phyloP scores from a whole-genome alignment of 129 eudicot species.

The Gnaphalium uliginosum region DNA sequence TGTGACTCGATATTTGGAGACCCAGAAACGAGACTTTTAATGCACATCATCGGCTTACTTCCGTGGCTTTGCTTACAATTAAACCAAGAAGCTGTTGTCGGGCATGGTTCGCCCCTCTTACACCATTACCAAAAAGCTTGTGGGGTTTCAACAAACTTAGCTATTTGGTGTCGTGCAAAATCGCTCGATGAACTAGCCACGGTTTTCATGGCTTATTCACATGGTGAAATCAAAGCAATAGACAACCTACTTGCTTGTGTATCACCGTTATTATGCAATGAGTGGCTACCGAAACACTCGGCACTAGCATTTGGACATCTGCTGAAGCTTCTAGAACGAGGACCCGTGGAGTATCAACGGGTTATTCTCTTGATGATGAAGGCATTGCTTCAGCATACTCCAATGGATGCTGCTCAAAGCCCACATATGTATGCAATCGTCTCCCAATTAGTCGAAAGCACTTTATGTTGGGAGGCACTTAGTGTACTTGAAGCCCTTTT shows the following conservation, averaged over 20 bases:
- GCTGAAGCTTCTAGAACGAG: slow-evolving; percentile 78
- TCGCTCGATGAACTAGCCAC: slow-evolving; percentile 77
- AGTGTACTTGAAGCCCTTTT: slow-evolving; percentile 95
- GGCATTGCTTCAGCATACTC: slow-evolving; percentile 92
- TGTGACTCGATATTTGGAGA: slow-evolving; percentile 95
- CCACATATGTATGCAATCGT: slow-evolving; percentile 98
- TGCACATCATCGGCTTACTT: slow-evolving; percentile 92
- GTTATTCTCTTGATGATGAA: slow-evolving; percentile 85
- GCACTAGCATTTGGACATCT: slow-evolving; percentile 93
- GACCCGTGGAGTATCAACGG: slow-evolving; percentile 90
- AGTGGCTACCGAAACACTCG: slow-evolving; percentile 94
- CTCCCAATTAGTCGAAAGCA: slow-evolving; percentile 95
- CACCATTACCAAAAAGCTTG: slow-evolving; percentile 80
- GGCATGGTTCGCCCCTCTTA: slow-evolving; percentile 57
- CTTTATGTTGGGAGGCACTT: slow-evolving; percentile 96
- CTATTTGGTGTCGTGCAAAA: slow-evolving; percentile 86
- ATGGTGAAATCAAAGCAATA: slow-evolving; percentile 73
- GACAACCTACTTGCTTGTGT: slow-evolving; percentile 79
- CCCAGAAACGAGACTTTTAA: slow-evolving; percentile 82
- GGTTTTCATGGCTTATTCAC: slow-evolving; percentile 76
- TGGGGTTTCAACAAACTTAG: slow-evolving; percentile 72
- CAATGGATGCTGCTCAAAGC: slow-evolving; percentile 96
- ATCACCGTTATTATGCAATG: slow-evolving; percentile 82
- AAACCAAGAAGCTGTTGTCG: slow-evolving; percentile 57
- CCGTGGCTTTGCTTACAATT: slow-evolving; percentile 98